phyloP scores from a whole-genome alignment of 352 stramenopile species.

The Pythium rishiriense region DNA sequence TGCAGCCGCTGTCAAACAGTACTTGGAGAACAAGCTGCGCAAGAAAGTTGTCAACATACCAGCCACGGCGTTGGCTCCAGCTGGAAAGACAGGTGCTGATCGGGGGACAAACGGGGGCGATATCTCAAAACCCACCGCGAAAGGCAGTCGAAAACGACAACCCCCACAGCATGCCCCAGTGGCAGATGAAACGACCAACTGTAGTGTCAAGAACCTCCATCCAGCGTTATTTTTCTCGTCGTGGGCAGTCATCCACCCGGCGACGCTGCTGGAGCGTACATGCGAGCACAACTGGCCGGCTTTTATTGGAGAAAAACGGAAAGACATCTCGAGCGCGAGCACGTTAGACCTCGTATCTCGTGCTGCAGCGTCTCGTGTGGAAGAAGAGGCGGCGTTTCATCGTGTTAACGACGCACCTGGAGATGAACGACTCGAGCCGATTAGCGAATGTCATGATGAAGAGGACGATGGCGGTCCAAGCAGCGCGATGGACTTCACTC shows the following conservation, averaged over 20 bases:
- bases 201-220: conserved; percentile 65
- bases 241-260: conserved; percentile 75
- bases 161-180: background rate
- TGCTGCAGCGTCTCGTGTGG: conserved; percentile 23
- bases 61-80: background rate
- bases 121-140: background rate
- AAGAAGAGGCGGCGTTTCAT: conserved; percentile 22
- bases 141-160: background rate
- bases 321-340: conserved; percentile 15
- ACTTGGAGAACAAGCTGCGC: conserved; percentile 35
- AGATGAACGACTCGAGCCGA: background rate
- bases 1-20: conserved; percentile 50
- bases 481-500: conserved; percentile 13
- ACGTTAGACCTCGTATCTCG: conserved; percentile 25
- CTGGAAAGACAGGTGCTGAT: background rate
- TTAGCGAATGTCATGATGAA: conserved; percentile 20
- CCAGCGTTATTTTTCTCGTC: conserved; percentile 85
- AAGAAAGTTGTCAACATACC: conserved; percentile 7
- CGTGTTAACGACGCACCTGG: background rate
- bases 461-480: conserved; percentile 1
- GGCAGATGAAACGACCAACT: conserved; percentile 19
- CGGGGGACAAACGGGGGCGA: background rate
- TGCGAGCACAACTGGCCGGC: conserved; percentile 85
- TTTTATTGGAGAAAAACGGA: conserved; percentile 55
- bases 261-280: conserved; percentile 57